phyloP scores from a whole-genome alignment of 106 monocot genomes.

The Posidonia australis region DNA sequence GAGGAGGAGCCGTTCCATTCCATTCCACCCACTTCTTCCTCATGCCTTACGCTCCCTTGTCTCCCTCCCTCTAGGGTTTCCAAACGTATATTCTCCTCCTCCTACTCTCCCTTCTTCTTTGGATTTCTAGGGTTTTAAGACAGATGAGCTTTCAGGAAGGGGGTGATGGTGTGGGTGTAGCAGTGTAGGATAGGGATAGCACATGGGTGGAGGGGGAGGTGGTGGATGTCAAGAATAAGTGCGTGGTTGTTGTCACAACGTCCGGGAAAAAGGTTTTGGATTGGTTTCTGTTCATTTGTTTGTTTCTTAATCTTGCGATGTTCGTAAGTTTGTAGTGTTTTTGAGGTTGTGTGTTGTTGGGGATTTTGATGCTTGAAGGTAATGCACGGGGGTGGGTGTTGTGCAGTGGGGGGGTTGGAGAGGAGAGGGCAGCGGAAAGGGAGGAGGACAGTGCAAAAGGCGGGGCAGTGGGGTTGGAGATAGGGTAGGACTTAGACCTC shows the following conservation, averaged over 20 bases:
- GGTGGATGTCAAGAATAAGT: slow-evolving; percentile 37
- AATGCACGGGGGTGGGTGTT: slow-evolving; percentile 4
- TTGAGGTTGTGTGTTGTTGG: not conserved
- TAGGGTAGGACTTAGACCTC: no score
- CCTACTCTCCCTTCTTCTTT: not conserved
- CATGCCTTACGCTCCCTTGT: no score
- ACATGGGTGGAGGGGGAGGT: slow-evolving; percentile 76
- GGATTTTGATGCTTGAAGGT: slow-evolving; percentile 41
- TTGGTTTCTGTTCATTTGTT: not conserved
- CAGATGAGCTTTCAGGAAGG: slow-evolving; percentile 69
- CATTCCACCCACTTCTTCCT: no score
- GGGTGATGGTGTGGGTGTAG: slow-evolving; percentile 70
- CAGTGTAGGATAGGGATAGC: slow-evolving; percentile 59
- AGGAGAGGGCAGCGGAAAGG: no score
- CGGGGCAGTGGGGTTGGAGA: no score
- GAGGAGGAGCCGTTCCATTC: no score
- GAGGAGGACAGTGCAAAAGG: no score
- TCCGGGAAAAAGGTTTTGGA: slow-evolving; percentile 59
- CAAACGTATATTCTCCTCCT: not conserved
- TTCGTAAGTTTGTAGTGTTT: slow-evolving; percentile 2
- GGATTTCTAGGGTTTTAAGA: not conserved
- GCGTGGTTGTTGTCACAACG: slow-evolving; percentile 24
- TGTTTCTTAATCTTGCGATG: not conserved
- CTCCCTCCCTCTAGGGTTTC: not conserved
- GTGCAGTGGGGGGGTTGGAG: no score